Percentiles rank a stretch among this genome's conserved stretches.
phyloP scores from a whole-genome alignment of 2,329 filamentous ascomycete species.

The Gaeumannomyces sp. region DNA sequence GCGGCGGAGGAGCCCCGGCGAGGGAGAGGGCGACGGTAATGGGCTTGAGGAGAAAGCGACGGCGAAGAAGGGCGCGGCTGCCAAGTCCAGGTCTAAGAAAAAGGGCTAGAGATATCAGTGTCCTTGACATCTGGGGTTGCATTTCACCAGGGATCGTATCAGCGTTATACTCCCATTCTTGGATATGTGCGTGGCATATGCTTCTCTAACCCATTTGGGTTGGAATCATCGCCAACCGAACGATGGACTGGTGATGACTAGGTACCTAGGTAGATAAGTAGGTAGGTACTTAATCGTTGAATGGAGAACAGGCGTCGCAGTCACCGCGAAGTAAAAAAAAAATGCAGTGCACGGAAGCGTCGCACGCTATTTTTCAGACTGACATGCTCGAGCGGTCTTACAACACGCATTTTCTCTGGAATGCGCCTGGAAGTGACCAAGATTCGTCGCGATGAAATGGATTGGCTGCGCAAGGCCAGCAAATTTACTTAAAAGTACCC shows the following conservation, averaged over 20 bases:
- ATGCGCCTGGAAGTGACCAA: background rate
- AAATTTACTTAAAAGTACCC: background rate
- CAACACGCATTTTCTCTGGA: background rate
- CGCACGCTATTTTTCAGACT: no score
- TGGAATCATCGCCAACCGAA: no score
- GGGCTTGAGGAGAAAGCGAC: slow-evolving; percentile 36
- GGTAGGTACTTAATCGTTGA: no score
- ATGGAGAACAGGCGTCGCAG: no score
- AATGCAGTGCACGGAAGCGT: no score
- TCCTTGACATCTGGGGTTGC: background rate
- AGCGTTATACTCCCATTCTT: background rate
- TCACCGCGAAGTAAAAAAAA: no score
- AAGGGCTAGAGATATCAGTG: slow-evolving; percentile 17
- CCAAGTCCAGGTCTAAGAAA: slow-evolving; percentile 35
- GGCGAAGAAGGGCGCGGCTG: slow-evolving; percentile 35
- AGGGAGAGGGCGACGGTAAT: slow-evolving; percentile 59
- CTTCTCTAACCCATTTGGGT: no score
- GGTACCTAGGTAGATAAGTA: no score
- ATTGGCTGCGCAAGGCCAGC: background rate
- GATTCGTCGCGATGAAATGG: background rate
- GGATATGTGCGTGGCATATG: background rate
- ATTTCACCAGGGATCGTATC: background rate
- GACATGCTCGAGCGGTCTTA: no score
- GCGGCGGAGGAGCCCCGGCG: slow-evolving; percentile 75
- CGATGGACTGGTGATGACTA: no score